These are phyloP conservation scores for Aethionema arabicum DNA, from an alignment of 345 rosid genomes.

Conservation along the genomic window DNA sequence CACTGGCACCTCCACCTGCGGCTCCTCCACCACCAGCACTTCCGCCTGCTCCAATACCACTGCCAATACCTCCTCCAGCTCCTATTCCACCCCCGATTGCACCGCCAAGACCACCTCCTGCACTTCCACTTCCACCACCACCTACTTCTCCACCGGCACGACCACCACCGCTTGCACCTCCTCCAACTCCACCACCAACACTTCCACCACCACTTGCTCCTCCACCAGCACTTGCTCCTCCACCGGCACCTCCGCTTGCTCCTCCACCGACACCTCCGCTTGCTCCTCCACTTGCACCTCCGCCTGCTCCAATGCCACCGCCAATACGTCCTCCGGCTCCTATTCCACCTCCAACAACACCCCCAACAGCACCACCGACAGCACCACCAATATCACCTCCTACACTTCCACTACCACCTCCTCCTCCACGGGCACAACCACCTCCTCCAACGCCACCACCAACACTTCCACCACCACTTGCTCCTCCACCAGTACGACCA, in stretches of 20 bases:
- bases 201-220: constrained; percentile 20
- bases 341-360: not conserved
- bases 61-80: not conserved
- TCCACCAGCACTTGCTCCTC: constrained; percentile 6
- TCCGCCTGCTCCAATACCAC: constrained; percentile 23
- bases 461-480: not conserved
- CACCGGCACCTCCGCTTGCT: constrained; percentile 15
- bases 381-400: not conserved
- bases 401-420: not conserved
- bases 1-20: constrained; percentile 32
- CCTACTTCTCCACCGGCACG: not conserved
- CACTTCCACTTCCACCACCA: constrained; percentile 10
- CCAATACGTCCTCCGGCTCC: not conserved
- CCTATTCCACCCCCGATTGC: constrained; percentile 13
- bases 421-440: not conserved
- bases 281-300: constrained; percentile 12
- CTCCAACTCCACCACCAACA: not conserved
- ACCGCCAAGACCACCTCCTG: not conserved
- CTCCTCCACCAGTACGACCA: not conserved
- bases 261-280: constrained; percentile 10
- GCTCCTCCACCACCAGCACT: constrained; percentile 15
- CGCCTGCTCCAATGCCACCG: constrained; percentile 21
- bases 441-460: not conserved
- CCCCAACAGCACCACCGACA: not conserved
- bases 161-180: constrained; percentile 5